Evolutionary conservation across 495 filamentous ascomycete genomes (phyloP).

Genomic region (Xylaria grammica): DNA sequence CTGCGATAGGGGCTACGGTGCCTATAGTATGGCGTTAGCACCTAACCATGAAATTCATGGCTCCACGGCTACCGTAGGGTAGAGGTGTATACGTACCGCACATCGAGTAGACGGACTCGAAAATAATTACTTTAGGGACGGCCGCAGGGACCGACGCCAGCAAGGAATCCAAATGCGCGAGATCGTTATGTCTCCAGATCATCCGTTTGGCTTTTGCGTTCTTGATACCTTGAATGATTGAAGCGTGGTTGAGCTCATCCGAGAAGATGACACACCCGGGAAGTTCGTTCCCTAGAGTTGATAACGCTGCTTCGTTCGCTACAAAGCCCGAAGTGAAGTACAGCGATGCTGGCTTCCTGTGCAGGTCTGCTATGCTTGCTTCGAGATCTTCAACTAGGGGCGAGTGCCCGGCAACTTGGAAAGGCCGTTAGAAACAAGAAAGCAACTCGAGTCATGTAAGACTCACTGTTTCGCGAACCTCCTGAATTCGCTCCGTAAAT

Average conservation of each 20-base stretch:
- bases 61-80: too few species aligned
- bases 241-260: conserved; percentile 83
- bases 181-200: conserved; percentile 86
- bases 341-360: conserved; percentile 72
- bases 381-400: conserved; percentile 79
- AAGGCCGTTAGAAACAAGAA: neutral
- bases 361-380: conserved; percentile 73
- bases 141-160: conserved; percentile 71
- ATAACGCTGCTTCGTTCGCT: conserved; percentile 84
- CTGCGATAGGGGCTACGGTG: conserved; percentile 78
- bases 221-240: conserved; percentile 88
- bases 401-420: conserved; percentile 64
- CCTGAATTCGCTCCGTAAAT: conserved; percentile 83
- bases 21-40: neutral
- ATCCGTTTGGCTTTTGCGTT: conserved; percentile 85
- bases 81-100: conserved; percentile 55
- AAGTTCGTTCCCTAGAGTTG: conserved; percentile 80
- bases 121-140: conserved; percentile 84
- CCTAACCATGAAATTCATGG: too few species aligned
- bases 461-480: conserved; percentile 83
- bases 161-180: conserved; percentile 75
- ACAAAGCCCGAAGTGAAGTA: conserved; percentile 87
- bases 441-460: neutral
- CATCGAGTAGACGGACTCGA: conserved; percentile 88
- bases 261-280: conserved; percentile 83